phyloP scores from a whole-genome alignment of 2,329 filamentous ascomycete species.

The Diaporthe longicolla region DNA sequence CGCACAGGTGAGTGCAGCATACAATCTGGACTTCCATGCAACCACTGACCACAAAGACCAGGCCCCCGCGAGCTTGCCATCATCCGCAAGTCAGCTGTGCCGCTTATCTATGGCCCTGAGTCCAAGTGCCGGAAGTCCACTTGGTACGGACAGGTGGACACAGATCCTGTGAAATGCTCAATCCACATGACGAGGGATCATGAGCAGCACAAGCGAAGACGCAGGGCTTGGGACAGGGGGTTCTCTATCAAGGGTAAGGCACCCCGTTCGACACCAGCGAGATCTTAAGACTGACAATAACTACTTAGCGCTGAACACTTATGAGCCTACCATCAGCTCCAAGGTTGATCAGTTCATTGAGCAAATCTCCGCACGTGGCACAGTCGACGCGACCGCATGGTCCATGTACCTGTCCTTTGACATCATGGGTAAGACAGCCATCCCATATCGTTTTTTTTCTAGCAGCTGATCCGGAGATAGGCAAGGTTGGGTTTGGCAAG shows the following conservation, averaged over 20 bases:
- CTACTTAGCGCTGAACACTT: constrained; percentile 44
- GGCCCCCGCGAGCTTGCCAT: constrained; percentile 53
- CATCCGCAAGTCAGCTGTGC: constrained; percentile 46
- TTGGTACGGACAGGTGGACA: constrained; percentile 55
- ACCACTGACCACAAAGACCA: constrained; percentile 19
- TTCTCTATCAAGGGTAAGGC: constrained; percentile 46
- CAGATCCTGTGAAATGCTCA: constrained; percentile 49
- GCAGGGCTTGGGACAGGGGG: constrained; percentile 48
- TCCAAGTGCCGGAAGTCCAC: constrained; percentile 56
- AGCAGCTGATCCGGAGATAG: constrained; percentile 16
- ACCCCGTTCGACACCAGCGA: background rate
- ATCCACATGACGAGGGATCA: constrained; percentile 56
- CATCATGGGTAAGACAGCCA: constrained; percentile 40
- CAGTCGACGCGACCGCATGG: constrained; percentile 46
- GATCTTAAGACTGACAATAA: background rate
- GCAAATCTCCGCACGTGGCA: constrained; percentile 41
- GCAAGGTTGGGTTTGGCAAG: constrained; percentile 46
- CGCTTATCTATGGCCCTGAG: constrained; percentile 53
- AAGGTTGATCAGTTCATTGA: constrained; percentile 44
- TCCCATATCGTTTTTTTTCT: fast-evolving
- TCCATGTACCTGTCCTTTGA: constrained; percentile 49
- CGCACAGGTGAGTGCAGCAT: constrained; percentile 45
- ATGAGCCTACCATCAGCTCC: constrained; percentile 45
- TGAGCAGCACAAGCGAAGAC: constrained; percentile 44
- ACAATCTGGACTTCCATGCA: fast-evolving